Percentiles rank a stretch among this genome's conserved stretches.
Conservation (phyloP, 176 grass and related monocot genomes). For the Eremochloa ophiuroides region DNA sequence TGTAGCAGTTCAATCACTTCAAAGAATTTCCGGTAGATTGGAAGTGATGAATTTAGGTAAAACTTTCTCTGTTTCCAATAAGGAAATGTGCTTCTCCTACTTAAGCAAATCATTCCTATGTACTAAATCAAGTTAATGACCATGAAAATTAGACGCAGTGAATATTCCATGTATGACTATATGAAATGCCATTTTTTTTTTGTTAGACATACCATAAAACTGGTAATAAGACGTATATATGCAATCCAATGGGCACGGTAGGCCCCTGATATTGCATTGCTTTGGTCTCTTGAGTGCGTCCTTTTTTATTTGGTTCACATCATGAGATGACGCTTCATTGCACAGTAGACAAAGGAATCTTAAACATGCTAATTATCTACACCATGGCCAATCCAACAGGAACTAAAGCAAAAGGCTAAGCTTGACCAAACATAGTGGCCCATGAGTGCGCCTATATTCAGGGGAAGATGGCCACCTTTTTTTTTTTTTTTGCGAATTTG, state of each 20-base stretch:
- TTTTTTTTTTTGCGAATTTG: no score
- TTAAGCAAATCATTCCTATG: not conserved
- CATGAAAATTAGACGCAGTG: no score
- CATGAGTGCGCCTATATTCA: not conserved
- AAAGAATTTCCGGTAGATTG: not conserved
- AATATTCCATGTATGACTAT: not conserved
- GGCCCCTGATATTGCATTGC: not conserved
- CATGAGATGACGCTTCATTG: not conserved
- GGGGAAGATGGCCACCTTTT: not conserved
- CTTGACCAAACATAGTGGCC: conserved; percentile 6
- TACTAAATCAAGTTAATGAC: not conserved
- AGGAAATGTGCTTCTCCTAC: not conserved
- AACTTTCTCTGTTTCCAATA: not conserved
- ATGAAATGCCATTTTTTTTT: no score
- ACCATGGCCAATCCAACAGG: not conserved
- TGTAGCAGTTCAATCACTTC: not conserved
- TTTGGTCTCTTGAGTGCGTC: conserved; percentile 2
- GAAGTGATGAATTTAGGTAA: not conserved
- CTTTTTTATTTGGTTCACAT: not conserved
- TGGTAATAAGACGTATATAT: not conserved
- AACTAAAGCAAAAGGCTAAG: not conserved
- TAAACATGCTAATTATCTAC: conserved; percentile 5
- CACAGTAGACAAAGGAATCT: not conserved
- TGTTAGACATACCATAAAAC: not conserved
- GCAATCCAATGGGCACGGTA: not conserved